phyloP scores from a whole-genome alignment of 2,329 filamentous ascomycete genomes.

The Plectosphaerella plurivora region DNA sequence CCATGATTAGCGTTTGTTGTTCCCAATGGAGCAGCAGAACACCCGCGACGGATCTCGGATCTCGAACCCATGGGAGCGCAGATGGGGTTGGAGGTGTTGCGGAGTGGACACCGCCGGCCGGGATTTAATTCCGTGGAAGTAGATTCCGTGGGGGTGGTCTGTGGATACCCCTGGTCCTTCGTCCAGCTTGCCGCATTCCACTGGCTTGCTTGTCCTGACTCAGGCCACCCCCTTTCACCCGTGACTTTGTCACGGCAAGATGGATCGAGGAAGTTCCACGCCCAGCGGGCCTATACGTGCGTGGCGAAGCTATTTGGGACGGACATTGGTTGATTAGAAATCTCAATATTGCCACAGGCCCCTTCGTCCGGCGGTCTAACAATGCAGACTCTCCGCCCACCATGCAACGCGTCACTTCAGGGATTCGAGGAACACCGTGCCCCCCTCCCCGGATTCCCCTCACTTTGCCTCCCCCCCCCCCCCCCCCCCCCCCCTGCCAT shows the following conservation, averaged over 20 bases:
- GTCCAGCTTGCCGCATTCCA: neutral
- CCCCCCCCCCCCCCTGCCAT: neutral
- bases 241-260: neutral
- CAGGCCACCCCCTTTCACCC: neutral
- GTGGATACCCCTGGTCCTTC: neutral
- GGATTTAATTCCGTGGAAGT: neutral
- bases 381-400: neutral
- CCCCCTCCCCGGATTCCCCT: neutral
- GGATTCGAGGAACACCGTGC: neutral
- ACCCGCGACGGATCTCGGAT: neutral
- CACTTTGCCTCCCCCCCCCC: too few relatives aligned
- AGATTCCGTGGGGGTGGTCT: neutral
- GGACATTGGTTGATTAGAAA: neutral
- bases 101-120: neutral
- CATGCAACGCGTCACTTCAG: neutral
- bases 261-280: neutral
- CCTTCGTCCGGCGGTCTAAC: neutral
- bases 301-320: neutral
- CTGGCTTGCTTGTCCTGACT: neutral
- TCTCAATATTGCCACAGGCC: neutral
- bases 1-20: neutral
- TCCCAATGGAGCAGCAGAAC: neutral
- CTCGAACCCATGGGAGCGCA: neutral
- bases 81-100: neutral
- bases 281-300: neutral